Evolutionary conservation across 495 filamentous ascomycete genomes (phyloP), one percentile per base, ranked within the genome.

Genomic region (Lasiosphaeriaceae sp.): DNA sequence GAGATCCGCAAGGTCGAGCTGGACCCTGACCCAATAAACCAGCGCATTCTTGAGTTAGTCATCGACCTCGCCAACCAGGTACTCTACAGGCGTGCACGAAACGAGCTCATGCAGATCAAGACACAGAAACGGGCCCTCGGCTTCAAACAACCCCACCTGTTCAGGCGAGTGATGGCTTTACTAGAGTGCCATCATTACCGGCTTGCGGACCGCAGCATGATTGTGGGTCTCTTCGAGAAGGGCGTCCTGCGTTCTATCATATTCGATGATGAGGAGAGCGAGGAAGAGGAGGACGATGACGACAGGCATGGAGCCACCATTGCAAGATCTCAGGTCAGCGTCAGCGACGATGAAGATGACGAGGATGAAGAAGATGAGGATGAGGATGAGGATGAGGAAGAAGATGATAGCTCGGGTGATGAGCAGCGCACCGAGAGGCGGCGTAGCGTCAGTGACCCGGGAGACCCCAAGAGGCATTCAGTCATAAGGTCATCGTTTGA

Each of bases 201-300:
- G 29, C 78, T 97, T 21, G 84, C 83, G 6, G 86, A 90, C 48
- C 86, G 93, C 43, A 87, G 90, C 43, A 92, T 95, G 70, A 86
- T 96, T 34, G 84, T 97, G 49, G 92, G 97, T 67, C 74, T 97
- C 22, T 98, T 97, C 69, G 93, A 97, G 61, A 92, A 90, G 72
- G 84, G 79, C 35, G 90, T 97, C 24, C 76, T 97, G 70, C 77
- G 90, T 61, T 82, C 84, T 43, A 89, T 97, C 52, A 86, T 97
- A 11, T 78, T 79, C 56, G 80, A 75, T 17, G 79, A 83, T 57
- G 79, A 79, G 31, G 55, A 57, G 41, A 47, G 45, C 7, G 58
- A 51, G 24, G 53, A 47, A 3, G 51, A 57, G 3, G 56, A 56
- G 1, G 55, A 59, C 1, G 48, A 52, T 8, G 56, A 59, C 4